Percentiles rank a stretch among this genome's conserved stretches.
Evolutionary conservation across 805 yeast species (phyloP).

Genomic region (Monosporozyma yasuniensis): DNA sequence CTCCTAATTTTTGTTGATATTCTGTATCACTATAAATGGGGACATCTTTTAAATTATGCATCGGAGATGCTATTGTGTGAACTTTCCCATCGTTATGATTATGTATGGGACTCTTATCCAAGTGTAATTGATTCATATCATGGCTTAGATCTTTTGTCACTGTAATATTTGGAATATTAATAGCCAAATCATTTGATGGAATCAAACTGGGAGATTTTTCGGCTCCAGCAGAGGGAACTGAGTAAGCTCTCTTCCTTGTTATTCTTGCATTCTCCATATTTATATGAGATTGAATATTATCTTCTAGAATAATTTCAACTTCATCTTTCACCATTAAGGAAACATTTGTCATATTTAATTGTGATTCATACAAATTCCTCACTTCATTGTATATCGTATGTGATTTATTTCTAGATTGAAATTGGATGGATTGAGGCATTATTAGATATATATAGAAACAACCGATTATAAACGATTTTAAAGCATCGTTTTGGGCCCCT

Average conservation of each 20-base stretch:
- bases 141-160: background rate
- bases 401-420: constrained; percentile 34
- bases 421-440: constrained; percentile 35
- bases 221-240: constrained; percentile 16
- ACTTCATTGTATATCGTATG: constrained; percentile 31
- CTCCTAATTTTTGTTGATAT: background rate
- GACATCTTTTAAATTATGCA: background rate
- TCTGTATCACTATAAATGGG: background rate
- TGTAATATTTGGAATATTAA: background rate
- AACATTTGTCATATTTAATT: constrained; percentile 35
- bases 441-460: constrained; percentile 31
- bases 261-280: constrained; percentile 8
- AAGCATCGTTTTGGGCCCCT: constrained; percentile 18
- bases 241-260: constrained; percentile 27
- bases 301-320: constrained; percentile 24
- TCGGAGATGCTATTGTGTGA: background rate
- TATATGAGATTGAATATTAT: constrained; percentile 11
- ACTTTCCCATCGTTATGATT: background rate
- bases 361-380: constrained; percentile 31
- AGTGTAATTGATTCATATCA: constrained; percentile 5
- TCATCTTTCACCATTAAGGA: constrained; percentile 29
- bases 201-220: background rate
- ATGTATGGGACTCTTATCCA: background rate
- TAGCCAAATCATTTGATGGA: background rate
- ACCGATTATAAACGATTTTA: constrained; percentile 32